These are phyloP conservation scores for Aspergillus pseudonomiae DNA, from an alignment of 2,329 filamentous ascomycete genomes.

Conservation along the genomic window DNA sequence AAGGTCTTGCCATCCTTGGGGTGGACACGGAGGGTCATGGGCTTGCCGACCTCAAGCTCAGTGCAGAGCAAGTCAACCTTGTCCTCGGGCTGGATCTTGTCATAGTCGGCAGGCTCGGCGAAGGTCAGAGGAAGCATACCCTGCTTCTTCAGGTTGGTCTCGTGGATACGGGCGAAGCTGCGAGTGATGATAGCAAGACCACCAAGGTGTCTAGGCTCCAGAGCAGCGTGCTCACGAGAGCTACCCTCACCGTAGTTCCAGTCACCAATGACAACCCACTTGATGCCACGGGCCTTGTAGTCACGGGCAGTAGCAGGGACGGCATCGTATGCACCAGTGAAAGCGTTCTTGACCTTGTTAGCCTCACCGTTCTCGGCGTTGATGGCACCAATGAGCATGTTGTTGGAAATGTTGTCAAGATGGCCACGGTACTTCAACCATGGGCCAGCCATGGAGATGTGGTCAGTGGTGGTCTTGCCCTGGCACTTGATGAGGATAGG, in stretches of 20 bases:
- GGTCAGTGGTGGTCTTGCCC: conserved; percentile 96
- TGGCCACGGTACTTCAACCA: conserved; percentile 99
- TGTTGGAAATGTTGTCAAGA: conserved; percentile 99
- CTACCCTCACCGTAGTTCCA: conserved; percentile 99
- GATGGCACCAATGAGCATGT: conserved; percentile 97
- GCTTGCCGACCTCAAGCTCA: conserved; percentile 88
- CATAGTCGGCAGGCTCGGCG: conserved; percentile 91
- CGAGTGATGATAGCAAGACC: conserved; percentile 95
- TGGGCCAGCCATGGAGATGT: conserved; percentile 95
- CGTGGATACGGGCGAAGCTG: conserved; percentile 98
- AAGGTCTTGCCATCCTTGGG: conserved; percentile 82
- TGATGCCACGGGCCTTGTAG: conserved; percentile 96
- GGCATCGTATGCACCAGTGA: conserved; percentile 79
- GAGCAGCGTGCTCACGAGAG: conserved; percentile 96
- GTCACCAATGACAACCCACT: conserved; percentile 97
- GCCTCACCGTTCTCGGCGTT: conserved; percentile 95
- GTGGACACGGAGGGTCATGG: conserved; percentile 88
- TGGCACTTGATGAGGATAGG: conserved; percentile 95
- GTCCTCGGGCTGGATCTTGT: conserved; percentile 92
- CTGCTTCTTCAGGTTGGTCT: conserved; percentile 99
- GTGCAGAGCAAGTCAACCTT: conserved; percentile 89
- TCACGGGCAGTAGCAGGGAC: conserved; percentile 94
- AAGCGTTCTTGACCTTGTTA: conserved; percentile 94
- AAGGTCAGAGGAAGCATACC: conserved; percentile 99
- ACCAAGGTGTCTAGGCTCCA: conserved; percentile 95